Evolutionary conservation across 106 monocot species (phyloP).

Genomic region (Xerophyta viscosa): DNA sequence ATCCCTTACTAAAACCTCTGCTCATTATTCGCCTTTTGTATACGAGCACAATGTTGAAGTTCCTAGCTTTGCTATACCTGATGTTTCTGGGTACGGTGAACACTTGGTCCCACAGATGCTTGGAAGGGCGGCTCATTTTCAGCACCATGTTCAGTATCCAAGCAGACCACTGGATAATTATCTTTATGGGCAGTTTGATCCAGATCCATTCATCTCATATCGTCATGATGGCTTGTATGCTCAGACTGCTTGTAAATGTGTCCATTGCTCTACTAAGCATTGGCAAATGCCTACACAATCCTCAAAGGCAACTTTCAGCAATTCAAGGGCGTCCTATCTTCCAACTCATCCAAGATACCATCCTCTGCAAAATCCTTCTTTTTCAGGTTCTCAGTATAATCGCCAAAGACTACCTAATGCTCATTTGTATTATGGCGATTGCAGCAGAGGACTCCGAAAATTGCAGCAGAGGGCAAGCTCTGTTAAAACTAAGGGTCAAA

Average conservation of each 20-base stretch:
- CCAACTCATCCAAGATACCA: slow-evolving; percentile 28
- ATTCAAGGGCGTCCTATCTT: slow-evolving; percentile 30
- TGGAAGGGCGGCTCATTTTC: slow-evolving; percentile 26
- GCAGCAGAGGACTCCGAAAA: slow-evolving; percentile 23
- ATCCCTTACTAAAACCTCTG: slow-evolving; percentile 16
- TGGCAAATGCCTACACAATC: slow-evolving; percentile 27
- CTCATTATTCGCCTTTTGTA: slow-evolving; percentile 17
- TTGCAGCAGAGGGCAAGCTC: slow-evolving; percentile 20
- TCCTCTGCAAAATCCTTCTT: slow-evolving; percentile 18
- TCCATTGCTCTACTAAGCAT: slow-evolving; percentile 47
- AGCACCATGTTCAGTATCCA: slow-evolving; percentile 22
- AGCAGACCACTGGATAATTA: slow-evolving; percentile 29
- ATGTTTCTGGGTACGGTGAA: slow-evolving; percentile 39
- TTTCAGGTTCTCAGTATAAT: slow-evolving; percentile 25
- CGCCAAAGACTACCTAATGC: slow-evolving; percentile 18
- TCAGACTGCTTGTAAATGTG: slow-evolving; percentile 59
- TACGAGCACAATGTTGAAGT: slow-evolving; percentile 16
- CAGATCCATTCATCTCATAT: slow-evolving; percentile 51
- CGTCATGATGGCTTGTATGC: slow-evolving; percentile 55
- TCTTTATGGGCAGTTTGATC: slow-evolving; percentile 27
- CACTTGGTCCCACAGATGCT: slow-evolving; percentile 13
- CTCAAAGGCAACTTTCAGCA: slow-evolving; percentile 13
- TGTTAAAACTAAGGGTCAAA: slow-evolving; percentile 24
- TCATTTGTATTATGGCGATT: slow-evolving; percentile 25
- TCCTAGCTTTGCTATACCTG: slow-evolving; percentile 34